Percentiles rank a stretch among this genome's conserved stretches.
Conservation (phyloP, 129 eudicot genomes). For the Solidago caesia region DNA sequence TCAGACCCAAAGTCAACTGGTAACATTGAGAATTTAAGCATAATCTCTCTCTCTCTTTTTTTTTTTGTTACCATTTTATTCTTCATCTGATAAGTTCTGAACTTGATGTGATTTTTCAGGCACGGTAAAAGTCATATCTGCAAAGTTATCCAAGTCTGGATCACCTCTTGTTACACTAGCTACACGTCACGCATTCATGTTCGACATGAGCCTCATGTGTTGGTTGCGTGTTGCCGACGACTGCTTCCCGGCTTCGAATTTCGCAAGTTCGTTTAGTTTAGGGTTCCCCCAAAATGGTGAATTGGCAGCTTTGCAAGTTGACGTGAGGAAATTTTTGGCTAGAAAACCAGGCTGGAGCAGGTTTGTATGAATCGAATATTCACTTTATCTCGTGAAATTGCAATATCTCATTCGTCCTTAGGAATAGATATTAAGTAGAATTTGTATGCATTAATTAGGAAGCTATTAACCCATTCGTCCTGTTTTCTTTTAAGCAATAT, state of each 20-base stretch:
- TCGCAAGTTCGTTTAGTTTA: conserved; percentile 83
- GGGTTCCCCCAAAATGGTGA: conserved; percentile 88
- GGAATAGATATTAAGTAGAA: too few species aligned
- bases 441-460: too few species aligned
- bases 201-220: conserved; percentile 86
- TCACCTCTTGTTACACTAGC: conserved; percentile 87
- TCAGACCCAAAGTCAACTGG: conserved; percentile 54
- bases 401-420: too few species aligned
- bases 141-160: conserved; percentile 90
- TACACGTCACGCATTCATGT: conserved; percentile 90
- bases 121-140: conserved; percentile 83
- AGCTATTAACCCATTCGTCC: too few species aligned
- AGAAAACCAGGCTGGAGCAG: conserved; percentile 99
- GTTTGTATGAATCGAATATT: conserved; percentile 32
- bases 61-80: background rate
- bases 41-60: background rate
- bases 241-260: conserved; percentile 86
- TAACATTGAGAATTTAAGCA: conserved; percentile 38
- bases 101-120: conserved; percentile 43
- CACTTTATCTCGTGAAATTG: background rate
- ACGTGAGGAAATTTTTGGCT: conserved; percentile 84
- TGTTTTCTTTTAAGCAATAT: too few species aligned
- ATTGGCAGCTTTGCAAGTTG: conserved; percentile 90
- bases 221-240: conserved; percentile 99
- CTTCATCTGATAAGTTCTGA: background rate